Conservation (phyloP, 441 rosid species). For the Aleurites moluccanus region DNA sequence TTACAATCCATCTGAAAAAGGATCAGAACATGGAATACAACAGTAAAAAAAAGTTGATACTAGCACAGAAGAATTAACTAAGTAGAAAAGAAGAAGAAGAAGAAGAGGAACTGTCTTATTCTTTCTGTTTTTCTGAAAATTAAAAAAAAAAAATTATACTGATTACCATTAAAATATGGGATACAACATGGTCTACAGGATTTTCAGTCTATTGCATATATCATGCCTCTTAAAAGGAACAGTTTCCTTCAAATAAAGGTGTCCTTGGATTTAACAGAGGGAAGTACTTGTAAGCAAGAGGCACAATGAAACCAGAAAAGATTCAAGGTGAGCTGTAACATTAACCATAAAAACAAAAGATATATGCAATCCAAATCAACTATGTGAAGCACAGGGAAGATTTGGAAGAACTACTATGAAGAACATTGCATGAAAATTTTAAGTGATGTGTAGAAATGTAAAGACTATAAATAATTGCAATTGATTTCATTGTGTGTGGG, state of each 20-base stretch:
- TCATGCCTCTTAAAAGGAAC: no score
- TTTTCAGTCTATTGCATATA: no score
- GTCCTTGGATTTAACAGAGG: no score
- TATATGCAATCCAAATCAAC: background rate
- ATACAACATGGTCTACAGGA: no score
- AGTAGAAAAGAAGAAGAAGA: background rate
- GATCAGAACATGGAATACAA: background rate
- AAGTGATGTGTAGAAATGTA: background rate
- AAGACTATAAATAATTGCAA: background rate
- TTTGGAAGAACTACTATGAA: background rate
- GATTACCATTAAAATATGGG: background rate
- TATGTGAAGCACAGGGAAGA: background rate
- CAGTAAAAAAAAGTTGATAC: background rate
- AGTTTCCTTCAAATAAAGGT: no score
- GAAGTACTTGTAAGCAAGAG: no score
- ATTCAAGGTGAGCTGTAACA: no score
- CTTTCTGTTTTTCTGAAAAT: background rate
- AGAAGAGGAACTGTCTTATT: background rate
- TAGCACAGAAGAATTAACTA: background rate
- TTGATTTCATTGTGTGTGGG: background rate
- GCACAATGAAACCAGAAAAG: no score
- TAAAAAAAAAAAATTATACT: background rate
- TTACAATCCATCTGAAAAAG: constrained; percentile 19
- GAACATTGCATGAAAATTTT: background rate
- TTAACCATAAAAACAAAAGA: background rate